Conservation (phyloP, 2,329 filamentous ascomycete species). For the Colletotrichum australisinense region DNA sequence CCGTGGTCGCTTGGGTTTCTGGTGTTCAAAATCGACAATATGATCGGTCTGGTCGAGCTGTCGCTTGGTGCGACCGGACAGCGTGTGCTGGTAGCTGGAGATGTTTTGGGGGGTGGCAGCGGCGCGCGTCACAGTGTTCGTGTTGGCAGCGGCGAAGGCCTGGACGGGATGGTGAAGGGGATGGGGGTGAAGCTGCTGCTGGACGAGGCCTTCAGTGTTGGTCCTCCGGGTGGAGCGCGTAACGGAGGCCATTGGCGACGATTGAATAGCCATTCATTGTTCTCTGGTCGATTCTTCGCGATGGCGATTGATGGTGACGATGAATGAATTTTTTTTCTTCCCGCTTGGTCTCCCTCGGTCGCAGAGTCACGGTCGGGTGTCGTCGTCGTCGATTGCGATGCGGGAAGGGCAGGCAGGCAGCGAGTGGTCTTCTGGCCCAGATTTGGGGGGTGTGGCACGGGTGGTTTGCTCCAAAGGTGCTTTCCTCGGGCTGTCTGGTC, state of each 20-base stretch:
- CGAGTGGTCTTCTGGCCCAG: conserved; percentile 3
- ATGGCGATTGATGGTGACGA: conserved; percentile 28
- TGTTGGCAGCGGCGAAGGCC: conserved; percentile 41
- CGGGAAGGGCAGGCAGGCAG: conserved; percentile 9
- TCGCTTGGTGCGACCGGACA: conserved; percentile 59
- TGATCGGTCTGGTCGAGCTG: conserved; percentile 55
- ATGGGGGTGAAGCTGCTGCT: conserved; percentile 39
- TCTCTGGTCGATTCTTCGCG: conserved; percentile 29
- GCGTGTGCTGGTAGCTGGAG: conserved; percentile 47
- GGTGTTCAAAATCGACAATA: conserved; percentile 54
- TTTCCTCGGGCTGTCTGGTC: background rate
- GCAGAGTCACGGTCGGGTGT: conserved; percentile 9
- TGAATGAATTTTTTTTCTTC: conserved; percentile 14
- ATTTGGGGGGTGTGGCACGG: conserved; percentile 10
- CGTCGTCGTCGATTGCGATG: conserved; percentile 33
- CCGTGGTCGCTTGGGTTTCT: conserved; percentile 61
- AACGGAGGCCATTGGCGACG: conserved; percentile 60
- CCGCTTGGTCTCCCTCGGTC: background rate
- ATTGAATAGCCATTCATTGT: conserved; percentile 44
- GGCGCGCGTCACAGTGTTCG: conserved; percentile 44
- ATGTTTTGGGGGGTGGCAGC: conserved; percentile 44
- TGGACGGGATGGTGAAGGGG: conserved; percentile 29
- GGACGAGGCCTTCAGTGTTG: conserved; percentile 52
- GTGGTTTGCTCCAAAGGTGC: background rate
- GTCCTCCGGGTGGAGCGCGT: conserved; percentile 62